A percentile compares a stretch with the other conserved stretches of the same genome.
These are phyloP conservation scores for Pneumocystis wakefieldiae DNA, from an alignment of 1,139 yeast species.

Conservation along the genomic window DNA sequence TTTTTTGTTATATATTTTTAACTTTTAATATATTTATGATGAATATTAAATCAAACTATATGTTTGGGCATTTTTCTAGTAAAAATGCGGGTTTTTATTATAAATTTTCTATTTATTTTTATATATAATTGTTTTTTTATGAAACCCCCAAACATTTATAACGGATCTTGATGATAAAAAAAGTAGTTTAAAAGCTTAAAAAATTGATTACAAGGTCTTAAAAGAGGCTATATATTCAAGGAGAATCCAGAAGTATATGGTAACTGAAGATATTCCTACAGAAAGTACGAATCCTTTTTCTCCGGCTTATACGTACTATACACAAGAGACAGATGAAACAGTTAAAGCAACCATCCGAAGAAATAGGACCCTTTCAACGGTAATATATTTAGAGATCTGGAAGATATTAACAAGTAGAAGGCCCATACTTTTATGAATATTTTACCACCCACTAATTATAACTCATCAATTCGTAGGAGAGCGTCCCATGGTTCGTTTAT, in stretches of 20 bases:
- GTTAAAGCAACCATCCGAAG: not conserved
- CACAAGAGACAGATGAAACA: not conserved
- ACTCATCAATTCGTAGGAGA: not conserved
- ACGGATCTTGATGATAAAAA: not conserved
- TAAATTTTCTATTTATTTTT: not conserved
- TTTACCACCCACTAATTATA: not conserved
- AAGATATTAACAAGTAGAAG: not conserved
- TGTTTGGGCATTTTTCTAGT: conserved; percentile 22
- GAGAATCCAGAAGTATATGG: not conserved
- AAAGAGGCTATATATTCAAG: not conserved
- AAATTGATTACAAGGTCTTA: not conserved
- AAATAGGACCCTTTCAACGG: not conserved
- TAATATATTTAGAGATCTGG: not conserved
- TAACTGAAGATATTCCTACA: not conserved
- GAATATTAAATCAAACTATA: conserved; percentile 31
- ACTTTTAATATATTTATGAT: not conserved
- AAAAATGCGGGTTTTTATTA: not conserved
- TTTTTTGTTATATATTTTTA: not conserved
- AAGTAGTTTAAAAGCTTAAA: not conserved
- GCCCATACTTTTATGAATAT: not conserved
- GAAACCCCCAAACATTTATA: not conserved
- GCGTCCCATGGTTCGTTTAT: not conserved
- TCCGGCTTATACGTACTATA: not conserved
- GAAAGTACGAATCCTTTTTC: not conserved
- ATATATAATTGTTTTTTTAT: not conserved